Base-by-base conservation (phyloP, 108 stramenopile species). In the Cyclotella cryptica region DNA sequence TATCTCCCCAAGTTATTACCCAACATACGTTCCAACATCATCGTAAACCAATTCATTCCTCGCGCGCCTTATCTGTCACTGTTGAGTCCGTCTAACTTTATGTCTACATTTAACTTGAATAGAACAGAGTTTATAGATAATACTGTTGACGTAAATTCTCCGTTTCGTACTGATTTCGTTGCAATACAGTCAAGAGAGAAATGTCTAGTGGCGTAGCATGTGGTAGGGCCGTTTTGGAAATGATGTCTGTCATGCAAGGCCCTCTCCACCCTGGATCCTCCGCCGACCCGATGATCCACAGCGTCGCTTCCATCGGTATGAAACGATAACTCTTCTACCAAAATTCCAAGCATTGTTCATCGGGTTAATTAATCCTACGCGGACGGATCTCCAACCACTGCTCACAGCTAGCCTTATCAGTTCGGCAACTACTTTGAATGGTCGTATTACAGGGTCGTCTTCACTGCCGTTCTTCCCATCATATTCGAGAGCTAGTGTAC, bases 401-500 rank as follows among this genome's bases (percentile, higher is more conserved):
- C 29, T 54, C 17, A 79, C 71, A 3, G 87, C 78, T 63, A 93
- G 68, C 13, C 62, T 57, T 39, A 95, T 85, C 57, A 93, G 67
- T 71, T 96, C 92, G 0, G 47, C 71, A 27, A 93, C 92, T 29
- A 84, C 90, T 53, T 67, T 66, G 42, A 93, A 91, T 5, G 95
- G 95, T 44, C 86, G 67, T 35, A 96, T 69, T 1, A 96, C 83
- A 3, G 91, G 89, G 78, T 91, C 90, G 17, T 88, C 81, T 12
- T 79, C 87, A 28, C 64, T 82, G 26, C 89, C 88, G 19, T 81
- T 74, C 63, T 71, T 79, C 43, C 62, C 63, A 26, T 80, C 78
- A 65, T 96, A 93, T 63, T 92, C 92, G 14, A 96, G 69, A 17
- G 90, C 91, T n/a, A 96, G 60, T 21, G 92, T 93, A 13, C 85